Evolutionary conservation across 2,329 filamentous ascomycete genomes (phyloP).

Genomic region (Diplodia scrobiculata): DNA sequence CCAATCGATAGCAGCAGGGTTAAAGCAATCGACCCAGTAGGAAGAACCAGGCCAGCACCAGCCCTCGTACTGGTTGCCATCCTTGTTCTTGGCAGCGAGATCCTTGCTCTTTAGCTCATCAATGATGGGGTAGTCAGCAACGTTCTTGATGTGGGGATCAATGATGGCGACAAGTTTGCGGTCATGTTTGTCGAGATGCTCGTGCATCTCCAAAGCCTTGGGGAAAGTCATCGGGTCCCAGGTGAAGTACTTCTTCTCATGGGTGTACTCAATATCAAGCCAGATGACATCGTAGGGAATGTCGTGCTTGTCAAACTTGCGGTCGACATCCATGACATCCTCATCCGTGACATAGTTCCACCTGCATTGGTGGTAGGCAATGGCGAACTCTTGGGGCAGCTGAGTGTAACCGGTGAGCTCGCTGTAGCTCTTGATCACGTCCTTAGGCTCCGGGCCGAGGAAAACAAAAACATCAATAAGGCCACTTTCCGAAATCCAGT

Average conservation of each 20-base stretch:
- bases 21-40: constrained; percentile 95
- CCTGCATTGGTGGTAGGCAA: constrained; percentile 95
- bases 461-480: constrained; percentile 92
- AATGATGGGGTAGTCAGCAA: constrained; percentile 72
- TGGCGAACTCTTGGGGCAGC: constrained; percentile 86
- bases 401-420: constrained; percentile 90
- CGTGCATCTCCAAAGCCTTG: constrained; percentile 81
- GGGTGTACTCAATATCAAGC: constrained; percentile 97
- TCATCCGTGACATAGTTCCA: constrained; percentile 99
- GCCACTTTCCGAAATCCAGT: constrained; percentile 95
- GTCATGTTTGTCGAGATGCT: constrained; percentile 81
- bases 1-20: constrained; percentile 86
- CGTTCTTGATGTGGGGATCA: constrained; percentile 97
- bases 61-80: constrained; percentile 84
- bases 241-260: constrained; percentile 97
- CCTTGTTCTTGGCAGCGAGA: constrained; percentile 85
- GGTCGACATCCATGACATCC: constrained; percentile 93
- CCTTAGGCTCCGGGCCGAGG: constrained; percentile 81
- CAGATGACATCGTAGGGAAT: constrained; percentile 99
- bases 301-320: constrained; percentile 90
- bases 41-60: constrained; percentile 99
- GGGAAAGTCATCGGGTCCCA: constrained; percentile 90
- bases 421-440: constrained; percentile 78
- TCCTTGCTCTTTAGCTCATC: constrained; percentile 82
- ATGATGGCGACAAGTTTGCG: constrained; percentile 93